A percentile compares a stretch with the other conserved stretches of the same genome.
Evolutionary conservation across 352 stramenopile species (phyloP).

Genomic region (Phytophthora cajani): DNA sequence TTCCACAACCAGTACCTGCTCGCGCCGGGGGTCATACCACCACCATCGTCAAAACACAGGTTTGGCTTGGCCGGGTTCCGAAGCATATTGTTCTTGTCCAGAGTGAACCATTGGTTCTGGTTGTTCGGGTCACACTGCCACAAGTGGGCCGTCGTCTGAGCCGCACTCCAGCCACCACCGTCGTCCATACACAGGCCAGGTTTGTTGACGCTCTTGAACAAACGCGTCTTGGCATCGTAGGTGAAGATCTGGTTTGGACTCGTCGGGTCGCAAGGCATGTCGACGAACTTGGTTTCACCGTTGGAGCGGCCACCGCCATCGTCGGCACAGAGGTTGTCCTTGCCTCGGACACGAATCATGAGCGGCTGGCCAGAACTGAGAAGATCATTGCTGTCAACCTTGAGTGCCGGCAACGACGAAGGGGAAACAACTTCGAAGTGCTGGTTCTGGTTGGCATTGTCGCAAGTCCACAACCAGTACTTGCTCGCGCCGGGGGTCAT

Average conservation of each 20-base stretch:
- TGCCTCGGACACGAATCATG: constrained; percentile 22
- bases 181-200: constrained; percentile 39
- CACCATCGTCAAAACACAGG: constrained; percentile 30
- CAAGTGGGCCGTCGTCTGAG: not conserved
- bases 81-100: constrained; percentile 22
- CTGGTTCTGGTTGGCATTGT: constrained; percentile 21
- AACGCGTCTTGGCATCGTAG: not conserved
- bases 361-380: constrained; percentile 8
- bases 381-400: too few species aligned
- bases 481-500: not conserved
- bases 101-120: constrained; percentile 35
- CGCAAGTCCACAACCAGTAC: constrained; percentile 14
- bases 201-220: constrained; percentile 36
- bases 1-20: constrained; percentile 7
- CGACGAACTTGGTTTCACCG: constrained; percentile 30
- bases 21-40: not conserved
- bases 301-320: constrained; percentile 34
- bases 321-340: constrained; percentile 36
- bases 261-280: constrained; percentile 30
- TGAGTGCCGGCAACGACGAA: too few species aligned
- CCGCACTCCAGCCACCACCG: constrained; percentile 11
- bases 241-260: constrained; percentile 29
- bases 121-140: constrained; percentile 23
- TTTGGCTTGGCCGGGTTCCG: not conserved
- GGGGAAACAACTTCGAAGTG: constrained; percentile 20